Evolutionary conservation across 805 yeast species (phyloP).

Genomic region (Ogataea saltuana): DNA sequence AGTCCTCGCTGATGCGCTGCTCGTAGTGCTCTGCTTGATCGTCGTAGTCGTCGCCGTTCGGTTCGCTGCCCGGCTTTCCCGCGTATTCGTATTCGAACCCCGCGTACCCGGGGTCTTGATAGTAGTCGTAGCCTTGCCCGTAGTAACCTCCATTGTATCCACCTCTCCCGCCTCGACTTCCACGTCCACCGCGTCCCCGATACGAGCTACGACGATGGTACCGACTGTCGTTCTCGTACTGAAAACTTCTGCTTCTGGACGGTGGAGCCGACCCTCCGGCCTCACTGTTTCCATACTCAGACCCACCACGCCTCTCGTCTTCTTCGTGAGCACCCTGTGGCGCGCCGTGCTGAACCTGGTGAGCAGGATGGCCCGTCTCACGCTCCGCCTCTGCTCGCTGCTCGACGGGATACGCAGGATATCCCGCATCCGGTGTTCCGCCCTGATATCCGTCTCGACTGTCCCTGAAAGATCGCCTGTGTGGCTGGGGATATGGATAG

Average conservation of each 20-base stretch:
- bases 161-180: slow-evolving; percentile 12
- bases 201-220: slow-evolving; percentile 7
- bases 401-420: slow-evolving; percentile 5
- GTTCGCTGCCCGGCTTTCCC: neutral
- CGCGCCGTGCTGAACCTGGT: too few relatives aligned
- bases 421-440: neutral
- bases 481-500: slow-evolving; percentile 7
- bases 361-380: neutral
- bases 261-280: slow-evolving; percentile 2
- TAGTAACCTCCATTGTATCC: slow-evolving; percentile 10
- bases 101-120: slow-evolving; percentile 7
- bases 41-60: slow-evolving; percentile 1
- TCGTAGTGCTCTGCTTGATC: neutral
- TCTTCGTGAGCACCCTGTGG: neutral
- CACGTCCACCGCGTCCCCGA: slow-evolving; percentile 15
- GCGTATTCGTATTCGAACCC: slow-evolving; percentile 2
- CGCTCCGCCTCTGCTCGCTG: neutral
- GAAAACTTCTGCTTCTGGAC: slow-evolving; percentile 5
- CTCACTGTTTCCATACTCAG: slow-evolving; percentile 1
- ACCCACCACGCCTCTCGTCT: neutral
- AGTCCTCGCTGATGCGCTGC: neutral
- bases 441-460: slow-evolving; percentile 1
- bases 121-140: slow-evolving; percentile 4
- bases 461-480: slow-evolving; percentile 13
- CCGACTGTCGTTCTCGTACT: slow-evolving; percentile 7